phyloP scores from a whole-genome alignment of 2,329 filamentous ascomycete genomes.

The Mycocentrospora acerina region DNA sequence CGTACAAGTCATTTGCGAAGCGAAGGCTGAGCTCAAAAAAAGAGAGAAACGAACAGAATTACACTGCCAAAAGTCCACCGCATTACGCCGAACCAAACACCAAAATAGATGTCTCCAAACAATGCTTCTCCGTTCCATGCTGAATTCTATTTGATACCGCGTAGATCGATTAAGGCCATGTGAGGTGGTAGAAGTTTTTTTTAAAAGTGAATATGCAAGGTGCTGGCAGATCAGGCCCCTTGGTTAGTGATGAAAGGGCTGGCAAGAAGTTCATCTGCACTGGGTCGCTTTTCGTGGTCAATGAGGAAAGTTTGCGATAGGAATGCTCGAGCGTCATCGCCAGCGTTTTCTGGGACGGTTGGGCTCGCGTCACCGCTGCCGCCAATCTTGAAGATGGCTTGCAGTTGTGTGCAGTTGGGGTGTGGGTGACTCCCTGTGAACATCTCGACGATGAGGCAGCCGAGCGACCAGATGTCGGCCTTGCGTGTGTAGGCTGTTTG shows the following conservation, averaged over 20 bases:
- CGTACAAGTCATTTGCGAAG: slow-evolving; percentile 17
- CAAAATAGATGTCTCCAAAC: slow-evolving; percentile 2
- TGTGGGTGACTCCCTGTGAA: slow-evolving; percentile 96
- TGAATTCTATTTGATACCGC: slow-evolving; percentile 6
- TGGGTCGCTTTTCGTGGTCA: slow-evolving; percentile 88
- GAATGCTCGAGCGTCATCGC: slow-evolving; percentile 80
- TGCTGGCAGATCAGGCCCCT: slow-evolving; percentile 37
- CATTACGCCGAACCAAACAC: slow-evolving; percentile 3
- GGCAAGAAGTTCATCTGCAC: slow-evolving; percentile 83
- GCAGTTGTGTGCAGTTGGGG: slow-evolving; percentile 93
- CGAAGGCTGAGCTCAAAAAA: slow-evolving; percentile 10
- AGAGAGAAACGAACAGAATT: background rate
- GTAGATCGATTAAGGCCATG: slow-evolving; percentile 1
- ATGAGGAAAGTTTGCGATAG: slow-evolving; percentile 90
- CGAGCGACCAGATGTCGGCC: slow-evolving; percentile 97
- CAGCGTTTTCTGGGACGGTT: slow-evolving; percentile 83
- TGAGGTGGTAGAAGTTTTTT: background rate
- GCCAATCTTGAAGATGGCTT: slow-evolving; percentile 95
- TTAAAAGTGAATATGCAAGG: too few relatives aligned
- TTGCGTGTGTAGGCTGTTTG: slow-evolving; percentile 98
- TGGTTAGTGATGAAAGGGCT: slow-evolving; percentile 77
- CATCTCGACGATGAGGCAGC: slow-evolving; percentile 98
- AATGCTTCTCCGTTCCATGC: slow-evolving; percentile 10
- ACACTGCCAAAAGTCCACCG: background rate
- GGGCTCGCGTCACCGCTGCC: slow-evolving; percentile 84